A percentile compares a stretch with the other conserved stretches of the same genome.
These are phyloP conservation scores for Calonectria hongkongensis DNA, from an alignment of 2,329 filamentous ascomycete genomes.

Conservation along the genomic window DNA sequence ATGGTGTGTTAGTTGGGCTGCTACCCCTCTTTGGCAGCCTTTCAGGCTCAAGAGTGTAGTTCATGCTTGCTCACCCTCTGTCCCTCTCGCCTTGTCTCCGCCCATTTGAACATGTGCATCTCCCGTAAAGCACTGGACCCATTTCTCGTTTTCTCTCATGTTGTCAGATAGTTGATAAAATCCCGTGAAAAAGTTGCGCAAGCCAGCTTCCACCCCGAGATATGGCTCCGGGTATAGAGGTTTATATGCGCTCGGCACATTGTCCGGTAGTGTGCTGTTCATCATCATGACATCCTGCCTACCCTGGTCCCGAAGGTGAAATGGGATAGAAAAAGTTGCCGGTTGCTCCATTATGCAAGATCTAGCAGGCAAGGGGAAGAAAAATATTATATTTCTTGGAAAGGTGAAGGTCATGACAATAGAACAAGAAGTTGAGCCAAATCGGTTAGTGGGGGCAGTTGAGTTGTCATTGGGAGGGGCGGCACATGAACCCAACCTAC, in stretches of 20 bases:
- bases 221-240: slow-evolving; percentile 58
- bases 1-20: slow-evolving; percentile 26
- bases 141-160: slow-evolving; percentile 63
- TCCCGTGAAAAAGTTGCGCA: slow-evolving; percentile 63
- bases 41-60: slow-evolving; percentile 3
- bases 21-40: neutral
- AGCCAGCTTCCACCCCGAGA: slow-evolving; percentile 56
- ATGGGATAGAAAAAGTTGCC: neutral
- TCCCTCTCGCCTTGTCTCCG: slow-evolving; percentile 61
- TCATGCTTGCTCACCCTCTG: slow-evolving; percentile 56
- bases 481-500: slow-evolving; percentile 16
- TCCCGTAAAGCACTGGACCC: slow-evolving; percentile 64
- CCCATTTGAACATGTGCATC: slow-evolving; percentile 66
- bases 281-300: slow-evolving; percentile 3
- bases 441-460: slow-evolving; percentile 4
- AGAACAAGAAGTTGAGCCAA: slow-evolving; percentile 5
- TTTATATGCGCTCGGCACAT: slow-evolving; percentile 54
- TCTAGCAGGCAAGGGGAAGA: neutral
- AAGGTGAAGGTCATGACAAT: neutral
- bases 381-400: neutral
- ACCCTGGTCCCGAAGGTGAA: slow-evolving; percentile 2
- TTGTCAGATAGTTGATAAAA: slow-evolving; percentile 68
- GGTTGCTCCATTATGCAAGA: neutral
- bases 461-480: slow-evolving; percentile 16
- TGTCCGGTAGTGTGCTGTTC: slow-evolving; percentile 42